Percentiles rank a stretch among this genome's conserved stretches.
These are phyloP conservation scores for Anthoceros angustus DNA, from an alignment of 225 moss, liverwort and hornwort species.

Conservation along the genomic window DNA sequence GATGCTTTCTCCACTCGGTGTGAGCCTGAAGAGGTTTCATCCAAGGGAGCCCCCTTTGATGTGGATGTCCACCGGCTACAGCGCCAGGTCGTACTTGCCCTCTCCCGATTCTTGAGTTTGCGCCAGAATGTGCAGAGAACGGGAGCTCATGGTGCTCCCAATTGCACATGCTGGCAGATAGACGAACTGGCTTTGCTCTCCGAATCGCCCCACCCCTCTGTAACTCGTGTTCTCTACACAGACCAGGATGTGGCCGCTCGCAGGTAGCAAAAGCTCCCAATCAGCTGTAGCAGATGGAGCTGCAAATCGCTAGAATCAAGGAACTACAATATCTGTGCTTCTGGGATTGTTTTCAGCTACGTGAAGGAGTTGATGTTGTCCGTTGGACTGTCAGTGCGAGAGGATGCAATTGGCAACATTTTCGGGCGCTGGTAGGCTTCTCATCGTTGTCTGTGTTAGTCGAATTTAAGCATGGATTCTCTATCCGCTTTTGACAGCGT, in stretches of 20 bases:
- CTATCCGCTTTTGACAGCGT: conserved; percentile 8
- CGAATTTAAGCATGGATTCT: background rate
- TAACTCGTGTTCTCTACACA: conserved; percentile 81
- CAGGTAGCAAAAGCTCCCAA: conserved; percentile 18
- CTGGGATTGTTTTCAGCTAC: conserved; percentile 28
- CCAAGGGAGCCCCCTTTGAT: background rate
- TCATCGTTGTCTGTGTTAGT: background rate
- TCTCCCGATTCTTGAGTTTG: background rate
- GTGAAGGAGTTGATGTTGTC: conserved; percentile 59
- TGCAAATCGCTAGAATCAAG: background rate
- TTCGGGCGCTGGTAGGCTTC: conserved; percentile 28
- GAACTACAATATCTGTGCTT: background rate
- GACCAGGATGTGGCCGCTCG: conserved; percentile 70
- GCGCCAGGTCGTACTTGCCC: background rate
- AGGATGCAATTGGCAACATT: conserved; percentile 85
- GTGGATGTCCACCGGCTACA: background rate
- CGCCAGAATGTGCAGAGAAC: background rate
- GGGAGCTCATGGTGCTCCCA: background rate
- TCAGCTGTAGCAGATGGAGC: background rate
- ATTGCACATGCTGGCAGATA: conserved; percentile 24
- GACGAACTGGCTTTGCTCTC: conserved; percentile 72
- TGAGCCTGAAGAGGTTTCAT: background rate
- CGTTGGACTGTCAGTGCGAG: conserved; percentile 49
- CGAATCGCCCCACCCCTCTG: conserved; percentile 71
- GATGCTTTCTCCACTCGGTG: background rate